Evolutionary conservation across 257 asterid genomes (phyloP), one percentile per base, ranked within the genome.

Genomic region (Cordia subcordata): DNA sequence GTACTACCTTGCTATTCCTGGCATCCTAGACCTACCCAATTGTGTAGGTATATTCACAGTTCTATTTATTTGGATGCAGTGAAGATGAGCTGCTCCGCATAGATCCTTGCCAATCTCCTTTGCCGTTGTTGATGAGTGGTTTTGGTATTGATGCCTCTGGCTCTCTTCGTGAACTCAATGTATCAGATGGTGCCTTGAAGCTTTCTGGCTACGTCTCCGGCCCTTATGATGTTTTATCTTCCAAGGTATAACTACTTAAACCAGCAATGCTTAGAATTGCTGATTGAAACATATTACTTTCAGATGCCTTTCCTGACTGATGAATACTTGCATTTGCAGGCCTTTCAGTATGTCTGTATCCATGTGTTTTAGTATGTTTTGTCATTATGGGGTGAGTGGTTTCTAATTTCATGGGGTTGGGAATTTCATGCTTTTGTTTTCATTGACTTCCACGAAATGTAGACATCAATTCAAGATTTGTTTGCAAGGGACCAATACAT

Each of bases 381-480:
- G 58, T 22, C 20, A 21, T 65, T 62, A 47, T 62, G 61, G 68
- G 58, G 64, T 70, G 64, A 63, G 56, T 60, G 74, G 62, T 49
- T 66, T 65, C 65, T 57, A 42, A 44, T 61, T 68, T 62, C 20
- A 53, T 35, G 61, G 67, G 68, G 42, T 60, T 32, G 23, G 18
- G 62, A 38, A 62, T 53, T 65, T 66, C 55, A 66, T 66, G 63
- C 23, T 32, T 66, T 58, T 66, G 77, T 78, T 72, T 77, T 83
- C 75, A 79, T 87, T 86, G 70, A 84, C 75, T 33, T 52, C n/a
- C 58, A 47, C 46, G 49, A 33, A 47, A 60, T 50, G 66, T 77
- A 91, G 99, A 92, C 72, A 79, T 92, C 79, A 92, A 92, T 80
- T 92, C 96, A 55, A 88, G 96, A 80, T 86, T 88, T 77, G 72